A percentile compares a stretch with the other conserved stretches of the same genome.
Evolutionary conservation across 1,284 basidiomycete species (phyloP).

Genomic region (Boletus sp.): DNA sequence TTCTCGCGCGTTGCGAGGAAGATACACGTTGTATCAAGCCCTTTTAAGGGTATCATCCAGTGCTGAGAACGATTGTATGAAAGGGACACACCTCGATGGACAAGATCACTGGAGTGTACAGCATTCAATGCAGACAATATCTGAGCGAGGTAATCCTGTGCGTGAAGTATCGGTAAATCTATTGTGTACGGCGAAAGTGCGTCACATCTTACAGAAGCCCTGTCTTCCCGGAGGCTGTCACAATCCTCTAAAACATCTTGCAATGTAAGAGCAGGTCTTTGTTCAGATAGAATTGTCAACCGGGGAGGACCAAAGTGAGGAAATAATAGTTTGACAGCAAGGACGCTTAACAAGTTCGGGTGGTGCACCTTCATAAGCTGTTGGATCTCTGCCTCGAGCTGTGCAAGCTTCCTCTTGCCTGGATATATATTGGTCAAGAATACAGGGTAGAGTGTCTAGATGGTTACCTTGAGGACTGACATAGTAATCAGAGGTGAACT

Average conservation of each 20-base stretch:
- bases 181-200: neutral
- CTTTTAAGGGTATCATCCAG: conserved; percentile 29
- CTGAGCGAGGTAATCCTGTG: conserved; percentile 66
- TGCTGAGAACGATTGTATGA: neutral
- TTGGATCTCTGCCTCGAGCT: conserved; percentile 61
- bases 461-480: conserved; percentile 53
- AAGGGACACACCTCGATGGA: conserved; percentile 53
- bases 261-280: conserved; percentile 57
- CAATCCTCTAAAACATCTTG: conserved; percentile 68
- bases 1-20: conserved; percentile 52
- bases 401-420: conserved; percentile 63
- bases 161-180: neutral
- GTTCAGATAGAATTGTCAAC: conserved; percentile 62
- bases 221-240: conserved; percentile 59
- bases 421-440: neutral
- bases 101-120: conserved; percentile 56
- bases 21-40: conserved; percentile 53
- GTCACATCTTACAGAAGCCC: conserved; percentile 48
- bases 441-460: neutral
- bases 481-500: conserved; percentile 67
- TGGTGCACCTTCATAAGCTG: conserved; percentile 56
- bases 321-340: conserved; percentile 59
- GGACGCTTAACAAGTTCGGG: conserved; percentile 55
- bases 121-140: conserved; percentile 63
- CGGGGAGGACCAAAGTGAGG: conserved; percentile 49